These are phyloP conservation scores for Diplodia corticola DNA, from an alignment of 2,329 filamentous ascomycete species.

Conservation along the genomic window DNA sequence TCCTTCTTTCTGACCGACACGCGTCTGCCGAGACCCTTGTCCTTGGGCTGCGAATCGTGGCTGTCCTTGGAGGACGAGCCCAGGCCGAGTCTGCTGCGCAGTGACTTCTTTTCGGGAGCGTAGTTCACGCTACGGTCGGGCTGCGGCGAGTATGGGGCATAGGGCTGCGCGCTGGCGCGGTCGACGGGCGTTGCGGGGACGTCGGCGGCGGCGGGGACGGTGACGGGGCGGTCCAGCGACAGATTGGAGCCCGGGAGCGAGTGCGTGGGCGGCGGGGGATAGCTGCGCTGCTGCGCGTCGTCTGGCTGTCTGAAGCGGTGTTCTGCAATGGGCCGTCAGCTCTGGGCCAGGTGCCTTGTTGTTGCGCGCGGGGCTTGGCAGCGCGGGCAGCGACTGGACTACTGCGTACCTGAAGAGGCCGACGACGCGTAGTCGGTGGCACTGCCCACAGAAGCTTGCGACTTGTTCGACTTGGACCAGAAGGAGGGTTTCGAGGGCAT, in stretches of 20 bases:
- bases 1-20: constrained; percentile 41
- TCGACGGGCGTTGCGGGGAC: constrained; percentile 31
- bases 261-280: background rate
- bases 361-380: constrained; percentile 28
- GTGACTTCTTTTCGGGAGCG: constrained; percentile 23
- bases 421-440: constrained; percentile 38
- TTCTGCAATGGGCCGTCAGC: constrained; percentile 14
- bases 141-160: constrained; percentile 19
- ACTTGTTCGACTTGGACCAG: constrained; percentile 42
- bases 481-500: constrained; percentile 40
- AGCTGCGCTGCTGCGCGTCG: constrained; percentile 14
- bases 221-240: constrained; percentile 32
- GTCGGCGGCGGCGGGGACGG: constrained; percentile 26
- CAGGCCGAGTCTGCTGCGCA: constrained; percentile 23
- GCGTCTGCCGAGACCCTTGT: constrained; percentile 35
- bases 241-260: constrained; percentile 27
- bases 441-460: constrained; percentile 40
- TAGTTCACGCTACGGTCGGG: constrained; percentile 7
- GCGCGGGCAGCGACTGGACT: constrained; percentile 21
- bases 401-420: constrained; percentile 37
- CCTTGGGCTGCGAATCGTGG: constrained; percentile 20
- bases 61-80: constrained; percentile 31
- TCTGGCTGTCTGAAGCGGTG: constrained; percentile 20
- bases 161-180: constrained; percentile 24
- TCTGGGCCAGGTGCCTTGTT: constrained; percentile 24